Base-by-base conservation (phyloP, 768 basidiomycete genomes). In the Suillus placidus region DNA sequence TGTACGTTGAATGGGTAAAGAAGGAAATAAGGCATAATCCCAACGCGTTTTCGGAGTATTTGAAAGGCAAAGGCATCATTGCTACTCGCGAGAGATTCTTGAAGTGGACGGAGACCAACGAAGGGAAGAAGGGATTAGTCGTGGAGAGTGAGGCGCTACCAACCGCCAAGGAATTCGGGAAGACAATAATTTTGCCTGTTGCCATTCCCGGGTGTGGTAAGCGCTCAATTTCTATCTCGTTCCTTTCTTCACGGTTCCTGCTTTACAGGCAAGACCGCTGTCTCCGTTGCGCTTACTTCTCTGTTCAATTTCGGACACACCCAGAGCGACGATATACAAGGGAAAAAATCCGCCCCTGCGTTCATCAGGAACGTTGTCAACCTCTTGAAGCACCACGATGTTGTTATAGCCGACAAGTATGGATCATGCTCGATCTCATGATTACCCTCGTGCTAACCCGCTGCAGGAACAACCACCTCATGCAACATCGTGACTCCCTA, bases 331-430 rank as follows among this genome's bases (percentile, higher is more conserved):
- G 94, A 99, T 72, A 84, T 98, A 5, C 80, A 82, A 47, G 84
- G 75, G 43, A 98, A 95, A 79, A 94, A 90, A 74, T 61, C 90
- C 2, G 94, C 83, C 0, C 82, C 88, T 0, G 67, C 74, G 3
- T 97, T 97, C 74, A 72, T 93, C 62, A 88, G 1, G 49, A 51
- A 51, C 26, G 49, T 51, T 16, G 49, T 51, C 6, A 51, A 51
- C 23, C 49, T 51, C 49, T 80, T 98, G 32, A 73, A 84, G 62
- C 81, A 74, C 0, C 79, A 92, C 60, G 83, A 92, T 65, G 87
- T 98, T 1, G 96, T 99, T 30, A 93, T 93, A 67, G 95, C 96
- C 34, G 97, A 99, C 78, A 93, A 93, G 95, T 94, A 70, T 61
- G 88, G 13, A 18, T 60, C 1, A 9, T 23, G 35, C 49, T 43